Base-by-base conservation (phyloP, 306 rosid genomes). In the Myrica gale region DNA sequence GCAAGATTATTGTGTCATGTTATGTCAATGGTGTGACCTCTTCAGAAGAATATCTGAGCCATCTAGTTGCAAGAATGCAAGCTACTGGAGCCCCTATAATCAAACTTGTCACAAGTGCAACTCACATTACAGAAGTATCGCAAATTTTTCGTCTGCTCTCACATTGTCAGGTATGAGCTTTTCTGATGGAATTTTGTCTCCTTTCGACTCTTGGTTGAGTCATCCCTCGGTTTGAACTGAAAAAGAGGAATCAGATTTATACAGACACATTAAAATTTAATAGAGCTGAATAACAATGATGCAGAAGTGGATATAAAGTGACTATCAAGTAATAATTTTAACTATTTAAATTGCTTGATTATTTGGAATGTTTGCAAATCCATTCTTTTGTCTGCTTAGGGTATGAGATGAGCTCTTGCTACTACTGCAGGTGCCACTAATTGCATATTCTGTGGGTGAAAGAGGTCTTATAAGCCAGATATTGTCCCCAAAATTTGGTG, bases 401-500 rank as follows among this genome's bases (percentile, higher is more conserved):
- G 37, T 20, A 56, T 20, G 37, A 42, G 11, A 75, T 26, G 65
- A 48, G 68, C 54, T 73, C 23, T 72, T 69, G 51, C 72, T 42
- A 53, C 54, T 74, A 54, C 60, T 74, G 53, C 69, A 86, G 85
- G 79, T 78, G 16, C 87, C 89, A 23, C 66, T 83, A 57, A 80
- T 86, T 78, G 87, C 89, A 17, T 86, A 86, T 75, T 83, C 85
- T 51, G 48, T 52, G 10, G 89, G 87, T 46, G 89, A 77, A 46
- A 82, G 87, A 72, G 89, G 89, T 60, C 72, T 86, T 26, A 83
- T 86, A 58, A 83, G 89, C 85, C 87, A 86, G 6, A 73, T 86
- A 71, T 26, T 83, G 73, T 44, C 85, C 48, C 83, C 79, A 54
- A 86, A 86, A 78, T 83, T 77, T 72, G 89, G 89, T 11, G 89